Evolutionary conservation across 805 yeast genomes (phyloP).

Genomic region (Saturnispora silvae): DNA sequence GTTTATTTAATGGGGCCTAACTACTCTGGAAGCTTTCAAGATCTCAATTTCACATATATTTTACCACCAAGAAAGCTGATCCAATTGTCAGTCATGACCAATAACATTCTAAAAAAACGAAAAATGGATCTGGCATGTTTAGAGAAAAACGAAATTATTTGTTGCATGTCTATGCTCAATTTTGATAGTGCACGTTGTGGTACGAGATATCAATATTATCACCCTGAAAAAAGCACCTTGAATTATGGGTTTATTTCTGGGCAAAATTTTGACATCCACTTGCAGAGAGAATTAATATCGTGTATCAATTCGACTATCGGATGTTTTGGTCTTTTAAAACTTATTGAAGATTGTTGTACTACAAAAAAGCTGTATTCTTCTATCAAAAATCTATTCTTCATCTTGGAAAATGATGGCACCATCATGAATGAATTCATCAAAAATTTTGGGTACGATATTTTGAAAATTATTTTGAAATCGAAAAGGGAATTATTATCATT

Average conservation of each 20-base stretch:
- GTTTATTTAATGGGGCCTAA: constrained; percentile 30
- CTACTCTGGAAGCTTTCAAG: constrained; percentile 39
- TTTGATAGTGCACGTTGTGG: no score
- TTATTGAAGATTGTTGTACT: constrained; percentile 36
- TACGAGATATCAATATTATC: not conserved
- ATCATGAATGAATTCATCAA: constrained; percentile 53
- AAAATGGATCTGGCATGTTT: no score
- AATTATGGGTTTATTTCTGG: no score
- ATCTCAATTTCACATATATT: constrained; percentile 29
- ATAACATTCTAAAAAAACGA: not conserved
- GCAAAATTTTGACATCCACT: no score
- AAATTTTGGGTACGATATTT: constrained; percentile 48
- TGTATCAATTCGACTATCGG: constrained; percentile 46
- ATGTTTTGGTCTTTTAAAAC: constrained; percentile 32
- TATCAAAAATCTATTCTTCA: constrained; percentile 31
- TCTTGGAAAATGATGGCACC: constrained; percentile 30
- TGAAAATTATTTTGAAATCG: constrained; percentile 41
- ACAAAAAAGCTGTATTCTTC: constrained; percentile 25
- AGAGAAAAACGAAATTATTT: no score
- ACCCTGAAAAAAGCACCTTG: not conserved
- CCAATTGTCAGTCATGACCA: not conserved
- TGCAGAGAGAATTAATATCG: no score
- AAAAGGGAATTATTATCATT: constrained; percentile 31
- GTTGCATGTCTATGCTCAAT: no score
- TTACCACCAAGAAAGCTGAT: constrained; percentile 2